These are phyloP conservation scores for Chondrostereum purpureum DNA, from an alignment of 1,284 basidiomycete species.

Conservation along the genomic window DNA sequence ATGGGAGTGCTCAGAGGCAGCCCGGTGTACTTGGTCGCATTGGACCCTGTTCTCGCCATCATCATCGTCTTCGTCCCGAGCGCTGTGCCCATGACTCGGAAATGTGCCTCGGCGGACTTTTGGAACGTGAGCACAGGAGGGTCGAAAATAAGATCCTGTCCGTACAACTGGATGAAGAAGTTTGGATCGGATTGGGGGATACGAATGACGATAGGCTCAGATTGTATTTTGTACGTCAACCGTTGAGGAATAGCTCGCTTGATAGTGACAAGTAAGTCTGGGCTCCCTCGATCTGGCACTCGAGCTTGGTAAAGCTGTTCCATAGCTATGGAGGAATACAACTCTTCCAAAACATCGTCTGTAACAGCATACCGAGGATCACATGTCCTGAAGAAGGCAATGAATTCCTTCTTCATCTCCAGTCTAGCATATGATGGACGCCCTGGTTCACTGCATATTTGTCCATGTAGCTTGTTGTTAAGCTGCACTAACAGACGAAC, in stretches of 20 bases:
- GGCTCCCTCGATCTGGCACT: conserved; percentile 30
- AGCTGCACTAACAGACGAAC: conserved; percentile 84
- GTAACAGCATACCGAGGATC: conserved; percentile 66
- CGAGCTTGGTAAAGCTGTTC: conserved; percentile 74
- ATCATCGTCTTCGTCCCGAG: conserved; percentile 80
- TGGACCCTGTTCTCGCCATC: conserved; percentile 73
- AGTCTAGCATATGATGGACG: conserved; percentile 56
- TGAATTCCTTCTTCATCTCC: conserved; percentile 73
- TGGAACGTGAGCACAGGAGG: conserved; percentile 76
- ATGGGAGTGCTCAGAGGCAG: conserved; percentile 73
- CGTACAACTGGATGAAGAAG: conserved; percentile 75
- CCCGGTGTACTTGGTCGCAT: conserved; percentile 74
- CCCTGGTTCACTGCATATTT: conserved; percentile 54
- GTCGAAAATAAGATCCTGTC: conserved; percentile 82
- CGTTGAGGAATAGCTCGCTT: conserved; percentile 70
- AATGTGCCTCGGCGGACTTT: conserved; percentile 72
- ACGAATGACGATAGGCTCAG: conserved; percentile 76
- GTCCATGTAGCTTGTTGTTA: conserved; percentile 73
- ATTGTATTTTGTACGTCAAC: conserved; percentile 80
- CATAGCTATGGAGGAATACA: conserved; percentile 70
- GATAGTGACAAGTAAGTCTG: conserved; percentile 55
- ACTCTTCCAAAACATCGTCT: conserved; percentile 66
- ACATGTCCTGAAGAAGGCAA: conserved; percentile 69
- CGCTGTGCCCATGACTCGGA: conserved; percentile 76
- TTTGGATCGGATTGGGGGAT: conserved; percentile 77